Evolutionary conservation across 345 rosid genomes (phyloP).

Genomic region (Crucihimalaya himalaica): DNA sequence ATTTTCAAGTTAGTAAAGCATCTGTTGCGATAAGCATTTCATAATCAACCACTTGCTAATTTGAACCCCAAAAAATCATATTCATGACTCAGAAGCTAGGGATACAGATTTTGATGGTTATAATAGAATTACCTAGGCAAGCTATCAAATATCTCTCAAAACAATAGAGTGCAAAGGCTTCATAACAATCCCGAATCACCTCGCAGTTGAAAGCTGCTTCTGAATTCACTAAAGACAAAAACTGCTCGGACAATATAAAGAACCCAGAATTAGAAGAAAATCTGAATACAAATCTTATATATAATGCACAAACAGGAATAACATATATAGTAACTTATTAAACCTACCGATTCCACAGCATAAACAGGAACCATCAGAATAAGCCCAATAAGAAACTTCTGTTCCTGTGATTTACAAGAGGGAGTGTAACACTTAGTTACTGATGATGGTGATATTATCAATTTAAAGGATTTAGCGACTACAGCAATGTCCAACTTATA

Average conservation of each 20-base stretch:
- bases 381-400: constrained; percentile 92
- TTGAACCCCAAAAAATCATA: not conserved
- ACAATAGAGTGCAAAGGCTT: constrained; percentile 98
- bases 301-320: not conserved
- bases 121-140: constrained; percentile 72
- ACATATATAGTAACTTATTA: not conserved
- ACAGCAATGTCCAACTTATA: not conserved
- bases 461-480: not conserved
- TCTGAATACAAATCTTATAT: not conserved
- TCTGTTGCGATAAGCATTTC: not conserved
- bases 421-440: not conserved
- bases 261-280: constrained; percentile 25
- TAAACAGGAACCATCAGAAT: constrained; percentile 98
- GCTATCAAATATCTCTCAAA: constrained; percentile 98
- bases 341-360: constrained; percentile 89
- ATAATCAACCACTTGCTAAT: not conserved
- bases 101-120: not conserved
- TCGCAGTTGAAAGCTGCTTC: constrained; percentile 92
- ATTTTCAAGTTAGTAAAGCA: not conserved
- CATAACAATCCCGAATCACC: constrained; percentile 96
- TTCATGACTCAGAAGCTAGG: not conserved
- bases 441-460: constrained; percentile 3
- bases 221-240: constrained; percentile 86
- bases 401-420: constrained; percentile 72
- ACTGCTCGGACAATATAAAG: constrained; percentile 52